Evolutionary conservation across 2,329 filamentous ascomycete genomes (phyloP), one percentile per base, ranked within the genome.

Genomic region (Trichoderma aggressivum): DNA sequence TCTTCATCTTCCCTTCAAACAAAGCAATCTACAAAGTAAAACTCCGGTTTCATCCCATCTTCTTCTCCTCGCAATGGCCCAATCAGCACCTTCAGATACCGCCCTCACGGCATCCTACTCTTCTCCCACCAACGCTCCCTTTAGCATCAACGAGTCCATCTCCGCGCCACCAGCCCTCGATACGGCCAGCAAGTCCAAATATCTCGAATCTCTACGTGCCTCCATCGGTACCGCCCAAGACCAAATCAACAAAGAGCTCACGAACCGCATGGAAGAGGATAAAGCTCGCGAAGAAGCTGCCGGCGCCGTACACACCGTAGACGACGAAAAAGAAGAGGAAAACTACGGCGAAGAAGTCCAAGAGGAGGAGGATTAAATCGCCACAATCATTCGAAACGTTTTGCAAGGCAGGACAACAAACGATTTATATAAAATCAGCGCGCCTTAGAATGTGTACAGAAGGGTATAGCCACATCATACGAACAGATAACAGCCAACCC

Each of bases 331-430:
- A 73, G 89, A 90, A 77, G 92, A 94, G 78, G 89, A 92, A 76
- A 92, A 94, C 78, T 97, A 97, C 78, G 94, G 94, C 61, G 94
- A 97, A 80, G 94, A 97, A 79, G 88, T 90, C 14, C 89, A 91
- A 63, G 90, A 92, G 55, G 91, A 92, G 70, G 87, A 87, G 39
- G 79, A 81, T 73, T 71, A 50, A 70, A 64, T 8, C 32, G 18
- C 11, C 16, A 32, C 7, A 11, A 11, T 21, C 28, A 21, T 16
- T 7, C 12, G 18, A 32, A 30, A 36, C n/a, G 39, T 21, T 36
- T 36, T 28, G 56, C 56, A 53, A 10, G 39, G n/a, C 16, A 18
- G 43, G 55, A 55, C 53, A 66, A 34, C 36, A 26, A 50, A 67
- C 32, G 28, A 39, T 70, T 62, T 36, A 32, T 62, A 34, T 55